These are phyloP conservation scores for Sporothrix luriei DNA, from an alignment of 2,329 filamentous ascomycete species.

Conservation along the genomic window DNA sequence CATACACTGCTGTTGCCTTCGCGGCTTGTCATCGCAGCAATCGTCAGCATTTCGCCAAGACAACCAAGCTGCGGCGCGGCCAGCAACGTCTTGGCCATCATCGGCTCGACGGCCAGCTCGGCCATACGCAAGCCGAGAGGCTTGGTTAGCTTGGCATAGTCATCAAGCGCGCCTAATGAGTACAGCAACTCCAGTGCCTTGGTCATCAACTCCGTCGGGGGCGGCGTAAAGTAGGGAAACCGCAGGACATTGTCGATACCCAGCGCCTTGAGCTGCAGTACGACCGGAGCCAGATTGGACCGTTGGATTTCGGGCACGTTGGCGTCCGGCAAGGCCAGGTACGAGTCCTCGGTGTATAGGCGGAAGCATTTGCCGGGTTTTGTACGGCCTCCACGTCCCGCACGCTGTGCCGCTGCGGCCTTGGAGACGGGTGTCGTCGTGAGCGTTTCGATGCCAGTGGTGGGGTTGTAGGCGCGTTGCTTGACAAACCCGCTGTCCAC, in stretches of 20 bases:
- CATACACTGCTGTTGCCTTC: constrained; percentile 79
- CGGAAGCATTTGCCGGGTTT: constrained; percentile 92
- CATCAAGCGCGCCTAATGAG: constrained; percentile 81
- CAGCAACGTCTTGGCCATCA: constrained; percentile 89
- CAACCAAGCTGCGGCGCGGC: constrained; percentile 75
- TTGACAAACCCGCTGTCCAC: constrained; percentile 92
- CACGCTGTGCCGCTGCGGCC: constrained; percentile 88
- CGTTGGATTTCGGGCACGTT: constrained; percentile 90
- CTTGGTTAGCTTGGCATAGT: constrained; percentile 85
- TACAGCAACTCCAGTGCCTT: constrained; percentile 87
- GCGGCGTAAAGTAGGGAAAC: constrained; percentile 85
- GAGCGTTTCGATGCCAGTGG: constrained; percentile 82
- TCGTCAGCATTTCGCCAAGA: constrained; percentile 81
- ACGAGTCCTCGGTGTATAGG: constrained; percentile 80
- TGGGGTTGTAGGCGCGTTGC: constrained; percentile 79
- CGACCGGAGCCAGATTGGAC: constrained; percentile 82
- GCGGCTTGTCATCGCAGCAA: constrained; percentile 90
- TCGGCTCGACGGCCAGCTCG: constrained; percentile 88
- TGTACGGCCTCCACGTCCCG: constrained; percentile 86
- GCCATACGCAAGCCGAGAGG: constrained; percentile 91
- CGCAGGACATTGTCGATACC: constrained; percentile 92
- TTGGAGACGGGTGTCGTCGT: constrained; percentile 82
- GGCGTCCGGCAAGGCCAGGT: constrained; percentile 63
- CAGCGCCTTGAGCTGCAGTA: constrained; percentile 90
- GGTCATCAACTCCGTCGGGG: constrained; percentile 80